Conservation (phyloP, 805 yeast species). For the Nakazawaea holstii region DNA sequence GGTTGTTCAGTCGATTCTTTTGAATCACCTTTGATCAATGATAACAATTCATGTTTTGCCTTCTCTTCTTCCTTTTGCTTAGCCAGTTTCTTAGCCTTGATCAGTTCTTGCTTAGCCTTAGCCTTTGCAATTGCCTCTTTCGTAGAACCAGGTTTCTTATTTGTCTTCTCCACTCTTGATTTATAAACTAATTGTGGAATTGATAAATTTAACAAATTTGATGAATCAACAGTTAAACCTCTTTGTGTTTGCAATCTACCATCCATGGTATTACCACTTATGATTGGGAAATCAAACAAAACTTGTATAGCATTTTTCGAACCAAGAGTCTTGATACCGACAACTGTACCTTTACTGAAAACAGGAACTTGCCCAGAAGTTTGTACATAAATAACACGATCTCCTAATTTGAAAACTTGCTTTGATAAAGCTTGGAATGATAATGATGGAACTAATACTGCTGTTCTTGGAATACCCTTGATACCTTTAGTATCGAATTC, state of each 20-base stretch:
- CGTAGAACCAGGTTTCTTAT: conserved; percentile 20
- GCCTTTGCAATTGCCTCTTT: conserved; percentile 12
- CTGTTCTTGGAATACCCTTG: conserved; percentile 79
- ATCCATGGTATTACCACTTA: conserved; percentile 78
- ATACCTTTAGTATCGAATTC: conserved; percentile 49
- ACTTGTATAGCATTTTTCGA: conserved; percentile 65
- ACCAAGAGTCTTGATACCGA: conserved; percentile 54
- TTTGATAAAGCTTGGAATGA: conserved; percentile 66
- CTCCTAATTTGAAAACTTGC: conserved; percentile 83
- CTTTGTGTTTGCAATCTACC: conserved; percentile 75
- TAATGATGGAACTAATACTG: conserved; percentile 69
- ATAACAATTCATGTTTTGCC: conserved; percentile 37
- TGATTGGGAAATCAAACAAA: conserved; percentile 75
- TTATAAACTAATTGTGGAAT: conserved; percentile 72
- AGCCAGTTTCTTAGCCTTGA: conserved; percentile 11
- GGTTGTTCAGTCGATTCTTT: conserved; percentile 16
- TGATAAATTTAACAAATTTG: conserved; percentile 73
- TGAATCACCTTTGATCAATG: conserved; percentile 30
- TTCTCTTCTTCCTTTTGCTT: conserved; percentile 24
- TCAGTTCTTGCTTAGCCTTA: conserved; percentile 8
- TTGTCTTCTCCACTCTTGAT: conserved; percentile 52
- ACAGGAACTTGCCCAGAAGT: conserved; percentile 87
- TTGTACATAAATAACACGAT: conserved; percentile 79
- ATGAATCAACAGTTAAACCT: conserved; percentile 79
- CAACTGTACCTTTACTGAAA: conserved; percentile 86